Base-by-base conservation (phyloP, 2,329 filamentous ascomycete genomes). In the Colletotrichum sp. region DNA sequence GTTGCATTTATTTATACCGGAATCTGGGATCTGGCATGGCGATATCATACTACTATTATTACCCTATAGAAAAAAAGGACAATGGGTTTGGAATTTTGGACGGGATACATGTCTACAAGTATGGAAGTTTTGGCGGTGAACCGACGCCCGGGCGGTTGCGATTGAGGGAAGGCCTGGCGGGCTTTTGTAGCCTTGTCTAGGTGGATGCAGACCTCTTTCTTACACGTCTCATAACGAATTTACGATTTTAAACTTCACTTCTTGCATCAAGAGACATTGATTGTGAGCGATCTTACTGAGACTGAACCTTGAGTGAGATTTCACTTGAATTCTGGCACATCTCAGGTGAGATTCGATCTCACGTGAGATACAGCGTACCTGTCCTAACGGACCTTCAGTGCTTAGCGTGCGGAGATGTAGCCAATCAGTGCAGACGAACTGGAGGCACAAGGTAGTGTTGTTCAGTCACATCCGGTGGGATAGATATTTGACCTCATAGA, bases 41-140 rank as follows among this genome's bases (percentile, higher is more conserved):
- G 74, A 65, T 49, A 30, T 63, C 19, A 61, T 52, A 55, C 71
- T 70, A 36, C 22, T 61, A 70, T 27, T 69, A 64, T 69, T 76
- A 66, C 70, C 71, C 69, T 52, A 76, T 76, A 76, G 74, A 76
- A 76, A 69, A 76, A 76, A 69, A 71, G 67, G 68, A 66, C 9
- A 29, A 9, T 22, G 9, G 61, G 27, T 11, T 57, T 34, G 68
- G n/a, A 13, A n/a, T 16, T 34, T 29, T 3, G 65, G 39, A 44
- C 39, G 15, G 69, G 44, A 65, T 29, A 52, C 34, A 59, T n/a
- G n/a, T 36, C 44, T 34, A 64, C 7, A 27, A 64, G 32, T 52
- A 52, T 52, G 44, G 44, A 52, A 52, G n/a, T 22, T 52, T 52
- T 52, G n/a, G 44, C 11, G 44, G 44, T n/a, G 44, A 22, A 13